Percentiles rank a stretch among this genome's conserved stretches.
Evolutionary conservation across 495 filamentous ascomycete species (phyloP).

Genomic region (Aspergillus campestris): DNA sequence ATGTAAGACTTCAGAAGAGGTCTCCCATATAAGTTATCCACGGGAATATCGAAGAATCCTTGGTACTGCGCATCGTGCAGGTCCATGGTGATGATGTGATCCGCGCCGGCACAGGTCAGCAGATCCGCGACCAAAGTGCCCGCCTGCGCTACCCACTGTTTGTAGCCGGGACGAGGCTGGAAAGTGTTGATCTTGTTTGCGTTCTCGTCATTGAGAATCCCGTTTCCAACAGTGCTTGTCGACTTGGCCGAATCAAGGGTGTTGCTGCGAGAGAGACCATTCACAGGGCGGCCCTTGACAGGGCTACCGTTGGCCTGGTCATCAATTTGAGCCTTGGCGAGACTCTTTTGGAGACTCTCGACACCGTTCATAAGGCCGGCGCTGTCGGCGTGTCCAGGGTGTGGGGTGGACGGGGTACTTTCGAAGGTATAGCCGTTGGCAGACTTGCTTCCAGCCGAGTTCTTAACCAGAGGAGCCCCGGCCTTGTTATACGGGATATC

Average conservation of each 20-base stretch:
- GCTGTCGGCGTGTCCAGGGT: slow-evolving; percentile 55
- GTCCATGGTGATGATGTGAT: slow-evolving; percentile 94
- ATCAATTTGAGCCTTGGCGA: slow-evolving; percentile 53
- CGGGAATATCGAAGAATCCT: slow-evolving; percentile 96
- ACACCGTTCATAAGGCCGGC: slow-evolving; percentile 53
- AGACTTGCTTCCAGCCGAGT: slow-evolving; percentile 40
- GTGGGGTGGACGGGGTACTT: slow-evolving; percentile 78
- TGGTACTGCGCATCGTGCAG: slow-evolving; percentile 98
- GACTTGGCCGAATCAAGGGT: slow-evolving; percentile 53
- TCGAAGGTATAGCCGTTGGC: slow-evolving; percentile 82
- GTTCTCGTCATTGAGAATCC: slow-evolving; percentile 46
- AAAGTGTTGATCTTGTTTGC: slow-evolving; percentile 50
- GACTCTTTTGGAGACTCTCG: slow-evolving; percentile 55
- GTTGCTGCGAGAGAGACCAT: slow-evolving; percentile 45
- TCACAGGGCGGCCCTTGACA: slow-evolving; percentile 31
- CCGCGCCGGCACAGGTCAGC: slow-evolving; percentile 88
- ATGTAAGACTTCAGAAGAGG: slow-evolving; percentile 87
- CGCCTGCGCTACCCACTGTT: slow-evolving; percentile 97
- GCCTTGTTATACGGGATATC: slow-evolving; percentile 94
- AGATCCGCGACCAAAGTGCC: slow-evolving; percentile 93
- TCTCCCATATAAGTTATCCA: slow-evolving; percentile 90
- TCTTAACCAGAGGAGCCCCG: slow-evolving; percentile 76
- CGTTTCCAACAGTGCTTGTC: slow-evolving; percentile 21
- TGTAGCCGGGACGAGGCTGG: slow-evolving; percentile 82
- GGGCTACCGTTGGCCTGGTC: slow-evolving; percentile 38